Conservation (phyloP, 805 yeast genomes). For the Candida bentonensis region DNA sequence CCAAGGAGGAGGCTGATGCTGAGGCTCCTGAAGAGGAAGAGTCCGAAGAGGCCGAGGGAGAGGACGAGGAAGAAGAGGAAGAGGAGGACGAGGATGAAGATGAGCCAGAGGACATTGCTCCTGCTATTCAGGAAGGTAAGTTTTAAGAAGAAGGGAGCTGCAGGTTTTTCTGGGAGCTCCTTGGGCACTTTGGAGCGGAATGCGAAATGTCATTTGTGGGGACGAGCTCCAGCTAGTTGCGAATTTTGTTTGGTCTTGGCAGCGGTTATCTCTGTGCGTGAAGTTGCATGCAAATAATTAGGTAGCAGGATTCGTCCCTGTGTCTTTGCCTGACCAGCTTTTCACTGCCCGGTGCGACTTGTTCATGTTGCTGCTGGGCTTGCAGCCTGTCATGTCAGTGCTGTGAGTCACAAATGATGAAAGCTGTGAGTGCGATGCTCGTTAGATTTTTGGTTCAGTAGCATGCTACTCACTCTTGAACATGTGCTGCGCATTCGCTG, state of each 20-base stretch:
- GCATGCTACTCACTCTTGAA: no score
- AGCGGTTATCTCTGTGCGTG: no score
- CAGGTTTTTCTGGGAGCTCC: conserved; percentile 8
- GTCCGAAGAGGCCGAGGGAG: conserved; percentile 39
- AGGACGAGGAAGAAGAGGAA: conserved; percentile 42
- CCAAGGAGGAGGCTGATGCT: conserved; percentile 3
- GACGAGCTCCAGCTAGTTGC: conserved; percentile 4
- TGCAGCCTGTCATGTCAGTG: no score
- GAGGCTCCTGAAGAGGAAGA: conserved; percentile 19
- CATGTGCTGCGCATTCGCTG: no score
- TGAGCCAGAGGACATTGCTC: conserved; percentile 3
- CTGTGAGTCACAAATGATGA: no score
- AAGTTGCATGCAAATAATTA: no score
- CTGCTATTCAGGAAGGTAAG: conserved; percentile 1
- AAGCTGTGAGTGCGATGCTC: no score
- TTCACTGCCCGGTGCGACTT: conserved; percentile 43
- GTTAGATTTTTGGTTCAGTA: no score
- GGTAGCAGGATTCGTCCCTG: no score
- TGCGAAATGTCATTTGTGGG: conserved; percentile 12
- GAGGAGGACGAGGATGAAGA: conserved; percentile 9
- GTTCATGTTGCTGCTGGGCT: no score
- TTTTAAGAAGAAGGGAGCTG: conserved; percentile 3
- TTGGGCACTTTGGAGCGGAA: conserved; percentile 13
- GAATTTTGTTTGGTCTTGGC: no score
- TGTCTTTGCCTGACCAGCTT: no score